Conservation (phyloP, 257 asterid species). For the Buddleja alternifolia region DNA sequence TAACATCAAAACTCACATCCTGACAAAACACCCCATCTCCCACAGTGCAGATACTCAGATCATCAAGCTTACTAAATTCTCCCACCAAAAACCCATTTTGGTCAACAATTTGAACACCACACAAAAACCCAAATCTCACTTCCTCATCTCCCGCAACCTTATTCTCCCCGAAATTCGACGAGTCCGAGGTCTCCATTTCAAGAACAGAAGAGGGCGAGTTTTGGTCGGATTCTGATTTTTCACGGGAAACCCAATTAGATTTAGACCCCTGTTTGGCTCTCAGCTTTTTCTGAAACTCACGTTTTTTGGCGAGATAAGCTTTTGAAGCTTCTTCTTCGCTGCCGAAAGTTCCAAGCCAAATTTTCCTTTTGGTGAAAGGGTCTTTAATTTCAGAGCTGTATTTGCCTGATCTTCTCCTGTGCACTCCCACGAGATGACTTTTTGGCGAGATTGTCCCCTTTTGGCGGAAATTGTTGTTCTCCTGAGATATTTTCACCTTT, state of each 20-base stretch:
- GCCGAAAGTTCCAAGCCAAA: slow-evolving; percentile 49
- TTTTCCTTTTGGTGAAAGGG: slow-evolving; percentile 37
- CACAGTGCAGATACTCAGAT: slow-evolving; percentile 36
- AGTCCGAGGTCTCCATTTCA: slow-evolving; percentile 21
- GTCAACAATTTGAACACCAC: slow-evolving; percentile 39
- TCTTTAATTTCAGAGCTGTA: slow-evolving; percentile 45
- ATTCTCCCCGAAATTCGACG: slow-evolving; percentile 8
- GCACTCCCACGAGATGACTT: slow-evolving; percentile 35
- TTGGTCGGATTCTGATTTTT: slow-evolving; percentile 1
- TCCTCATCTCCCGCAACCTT: background rate
- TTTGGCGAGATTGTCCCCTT: background rate
- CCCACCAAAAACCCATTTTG: slow-evolving; percentile 41
- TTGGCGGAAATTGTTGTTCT: background rate
- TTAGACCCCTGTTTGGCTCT: slow-evolving; percentile 20
- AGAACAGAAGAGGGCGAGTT: slow-evolving; percentile 41
- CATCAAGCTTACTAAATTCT: slow-evolving; percentile 46
- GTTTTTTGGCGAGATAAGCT: slow-evolving; percentile 38
- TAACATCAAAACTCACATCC: background rate
- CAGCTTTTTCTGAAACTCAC: slow-evolving; percentile 30
- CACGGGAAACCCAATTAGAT: slow-evolving; percentile 16
- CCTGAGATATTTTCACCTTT: background rate
- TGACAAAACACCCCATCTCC: slow-evolving; percentile 22
- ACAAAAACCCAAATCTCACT: slow-evolving; percentile 28
- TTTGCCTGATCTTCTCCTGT: slow-evolving; percentile 40
- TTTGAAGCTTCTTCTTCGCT: slow-evolving; percentile 49